Evolutionary conservation across 192 early-diverging fungal genomes (phyloP).

Genomic region (Backusella macrospora): DNA sequence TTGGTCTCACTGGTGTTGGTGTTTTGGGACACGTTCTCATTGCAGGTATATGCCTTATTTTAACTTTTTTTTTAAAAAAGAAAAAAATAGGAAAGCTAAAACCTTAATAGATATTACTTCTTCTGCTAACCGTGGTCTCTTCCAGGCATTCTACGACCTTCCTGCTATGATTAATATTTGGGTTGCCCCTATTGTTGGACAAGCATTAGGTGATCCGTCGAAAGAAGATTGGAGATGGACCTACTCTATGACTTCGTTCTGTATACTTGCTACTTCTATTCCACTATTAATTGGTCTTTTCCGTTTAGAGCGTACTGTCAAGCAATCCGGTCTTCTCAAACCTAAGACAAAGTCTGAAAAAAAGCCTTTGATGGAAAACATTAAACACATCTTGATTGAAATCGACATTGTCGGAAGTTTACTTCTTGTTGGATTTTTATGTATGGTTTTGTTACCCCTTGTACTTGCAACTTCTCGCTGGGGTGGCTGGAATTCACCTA

Average conservation of each 20-base stretch:
- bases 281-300: conserved; percentile 19
- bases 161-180: conserved; percentile 29
- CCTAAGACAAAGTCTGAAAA: not conserved
- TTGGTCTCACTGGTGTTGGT: conserved; percentile 24
- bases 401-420: conserved; percentile 22
- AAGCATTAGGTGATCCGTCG: conserved; percentile 15
- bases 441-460: conserved; percentile 30
- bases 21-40: conserved; percentile 25
- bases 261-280: conserved; percentile 12
- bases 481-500: conserved; percentile 24
- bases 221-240: conserved; percentile 29
- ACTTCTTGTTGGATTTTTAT: conserved; percentile 20
- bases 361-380: conserved; percentile 11
- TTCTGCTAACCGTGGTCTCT: conserved; percentile 25
- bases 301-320: conserved; percentile 8
- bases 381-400: not conserved
- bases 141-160: conserved; percentile 23
- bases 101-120: conserved; percentile 22
- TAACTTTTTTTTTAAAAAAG: not conserved
- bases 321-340: not conserved
- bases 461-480: conserved; percentile 25
- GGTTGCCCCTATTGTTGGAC: conserved; percentile 28
- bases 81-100: not conserved
- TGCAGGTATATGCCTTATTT: conserved; percentile 3
- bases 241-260: conserved; percentile 29